Percentiles rank a stretch among this genome's conserved stretches.
Conservation (phyloP, 148 eudicot species). For the Nyssa sinensis region DNA sequence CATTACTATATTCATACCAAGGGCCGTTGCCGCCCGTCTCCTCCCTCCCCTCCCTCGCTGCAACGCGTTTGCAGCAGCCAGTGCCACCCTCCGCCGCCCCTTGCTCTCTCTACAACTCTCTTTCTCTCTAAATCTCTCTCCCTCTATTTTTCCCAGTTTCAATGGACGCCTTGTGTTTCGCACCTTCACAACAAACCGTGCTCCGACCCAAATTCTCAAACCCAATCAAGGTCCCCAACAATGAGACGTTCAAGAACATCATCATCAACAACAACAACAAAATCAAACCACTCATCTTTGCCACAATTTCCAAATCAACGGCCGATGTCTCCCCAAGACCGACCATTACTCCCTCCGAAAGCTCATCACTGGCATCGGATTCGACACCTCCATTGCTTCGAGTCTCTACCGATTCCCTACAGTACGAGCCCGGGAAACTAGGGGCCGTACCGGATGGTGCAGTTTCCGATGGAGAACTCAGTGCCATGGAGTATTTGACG, state of each 20-base stretch:
- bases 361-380: background rate
- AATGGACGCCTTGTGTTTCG: slow-evolving; percentile 19
- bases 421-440: slow-evolving; percentile 54
- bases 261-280: background rate
- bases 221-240: background rate
- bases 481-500: slow-evolving; percentile 67
- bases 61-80: background rate
- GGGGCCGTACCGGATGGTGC: slow-evolving; percentile 44
- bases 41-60: no score
- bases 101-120: slow-evolving; percentile 11
- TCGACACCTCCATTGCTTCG: slow-evolving; percentile 9
- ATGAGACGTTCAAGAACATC: slow-evolving; percentile 2
- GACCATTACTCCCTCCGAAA: slow-evolving; percentile 5
- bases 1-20: no score
- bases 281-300: background rate
- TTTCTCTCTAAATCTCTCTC: background rate
- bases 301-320: slow-evolving; percentile 21
- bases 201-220: slow-evolving; percentile 19
- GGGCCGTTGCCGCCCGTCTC: no score
- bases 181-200: slow-evolving; percentile 9
- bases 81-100: no score
- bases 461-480: slow-evolving; percentile 1
- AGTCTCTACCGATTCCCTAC: slow-evolving; percentile 54
- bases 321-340: slow-evolving; percentile 12
- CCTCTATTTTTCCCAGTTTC: no score